These are phyloP conservation scores for Globisporangium apiculatum DNA, from an alignment of 352 stramenopile species.

Conservation along the genomic window DNA sequence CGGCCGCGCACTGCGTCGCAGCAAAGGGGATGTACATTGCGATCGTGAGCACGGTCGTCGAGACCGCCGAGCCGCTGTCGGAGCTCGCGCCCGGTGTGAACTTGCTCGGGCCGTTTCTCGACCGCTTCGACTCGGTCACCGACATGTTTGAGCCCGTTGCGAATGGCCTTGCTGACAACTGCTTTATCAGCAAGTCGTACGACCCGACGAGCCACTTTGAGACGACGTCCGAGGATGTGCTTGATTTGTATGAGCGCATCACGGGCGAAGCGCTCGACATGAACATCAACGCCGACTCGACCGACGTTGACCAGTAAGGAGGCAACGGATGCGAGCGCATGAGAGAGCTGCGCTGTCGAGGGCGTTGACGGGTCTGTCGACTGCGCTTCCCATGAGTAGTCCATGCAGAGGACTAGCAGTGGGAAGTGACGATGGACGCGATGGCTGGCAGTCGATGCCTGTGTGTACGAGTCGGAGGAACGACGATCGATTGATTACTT, in stretches of 20 bases:
- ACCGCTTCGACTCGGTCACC: conserved; percentile 95
- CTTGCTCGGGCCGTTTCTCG: conserved; percentile 94
- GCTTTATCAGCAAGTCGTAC: conserved; percentile 96
- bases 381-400: too few relatives aligned
- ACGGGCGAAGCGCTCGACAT: conserved; percentile 97
- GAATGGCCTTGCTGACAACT: conserved; percentile 92
- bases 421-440: too few relatives aligned
- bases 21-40: conserved; percentile 97
- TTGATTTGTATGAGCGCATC: conserved; percentile 97
- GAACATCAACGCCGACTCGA: conserved; percentile 95
- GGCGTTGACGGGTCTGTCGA: too few relatives aligned
- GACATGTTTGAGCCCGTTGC: conserved; percentile 93
- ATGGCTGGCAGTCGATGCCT: too few relatives aligned
- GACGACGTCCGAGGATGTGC: conserved; percentile 94
- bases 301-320: conserved; percentile 90
- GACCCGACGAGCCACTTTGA: conserved; percentile 96
- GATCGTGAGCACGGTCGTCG: conserved; percentile 97
- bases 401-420: too few relatives aligned
- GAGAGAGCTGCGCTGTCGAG: too few relatives aligned
- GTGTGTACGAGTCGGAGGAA: too few relatives aligned
- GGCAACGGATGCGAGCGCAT: background rate
- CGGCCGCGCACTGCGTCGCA: conserved; percentile 91
- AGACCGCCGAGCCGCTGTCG: conserved; percentile 93
- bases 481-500: too few relatives aligned
- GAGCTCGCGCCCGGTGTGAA: conserved; percentile 95